phyloP scores from a whole-genome alignment of 2,329 filamentous ascomycete genomes.

The Trematosphaeria pertusa region DNA sequence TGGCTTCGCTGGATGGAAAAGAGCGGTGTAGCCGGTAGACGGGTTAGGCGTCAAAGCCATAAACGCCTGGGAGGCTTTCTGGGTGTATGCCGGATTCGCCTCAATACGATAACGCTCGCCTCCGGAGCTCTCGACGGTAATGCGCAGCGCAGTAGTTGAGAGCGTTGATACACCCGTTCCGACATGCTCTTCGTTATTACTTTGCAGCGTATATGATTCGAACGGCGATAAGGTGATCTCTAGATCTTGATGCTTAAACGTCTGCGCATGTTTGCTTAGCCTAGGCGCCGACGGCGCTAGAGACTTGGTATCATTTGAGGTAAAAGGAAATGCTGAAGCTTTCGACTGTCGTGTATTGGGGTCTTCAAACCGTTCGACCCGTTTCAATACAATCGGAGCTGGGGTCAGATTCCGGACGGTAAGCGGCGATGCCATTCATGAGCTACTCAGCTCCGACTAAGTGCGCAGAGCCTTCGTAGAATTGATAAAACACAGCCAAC shows the following conservation, averaged over 20 bases:
- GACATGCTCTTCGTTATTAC: constrained; percentile 47
- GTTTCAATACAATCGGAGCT: constrained; percentile 73
- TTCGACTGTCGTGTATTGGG: constrained; percentile 51
- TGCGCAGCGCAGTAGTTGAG: constrained; percentile 68
- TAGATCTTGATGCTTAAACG: constrained; percentile 68
- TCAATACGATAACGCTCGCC: constrained; percentile 75
- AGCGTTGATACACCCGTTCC: constrained; percentile 1
- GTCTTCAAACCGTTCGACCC: constrained; percentile 75
- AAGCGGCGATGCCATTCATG: too few relatives aligned
- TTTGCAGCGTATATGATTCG: constrained; percentile 66
- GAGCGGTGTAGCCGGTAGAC: constrained; percentile 49
- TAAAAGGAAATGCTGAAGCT: constrained; percentile 41
- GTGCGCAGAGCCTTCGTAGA: too few relatives aligned
- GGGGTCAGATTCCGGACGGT: constrained; percentile 84
- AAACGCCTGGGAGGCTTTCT: constrained; percentile 46
- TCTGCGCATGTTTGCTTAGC: constrained; percentile 63
- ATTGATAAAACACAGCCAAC: too few relatives aligned
- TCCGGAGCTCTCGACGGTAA: constrained; percentile 71
- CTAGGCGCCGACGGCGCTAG: constrained; percentile 48
- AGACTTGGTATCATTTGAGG: constrained; percentile 28
- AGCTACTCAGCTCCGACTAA: too few relatives aligned
- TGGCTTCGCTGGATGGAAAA: constrained; percentile 56
- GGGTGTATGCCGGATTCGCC: constrained; percentile 62
- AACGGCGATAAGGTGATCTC: constrained; percentile 73
- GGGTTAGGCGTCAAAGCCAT: constrained; percentile 49